Evolutionary conservation across 257 asterid species (phyloP).

Genomic region (Lantana camara): DNA sequence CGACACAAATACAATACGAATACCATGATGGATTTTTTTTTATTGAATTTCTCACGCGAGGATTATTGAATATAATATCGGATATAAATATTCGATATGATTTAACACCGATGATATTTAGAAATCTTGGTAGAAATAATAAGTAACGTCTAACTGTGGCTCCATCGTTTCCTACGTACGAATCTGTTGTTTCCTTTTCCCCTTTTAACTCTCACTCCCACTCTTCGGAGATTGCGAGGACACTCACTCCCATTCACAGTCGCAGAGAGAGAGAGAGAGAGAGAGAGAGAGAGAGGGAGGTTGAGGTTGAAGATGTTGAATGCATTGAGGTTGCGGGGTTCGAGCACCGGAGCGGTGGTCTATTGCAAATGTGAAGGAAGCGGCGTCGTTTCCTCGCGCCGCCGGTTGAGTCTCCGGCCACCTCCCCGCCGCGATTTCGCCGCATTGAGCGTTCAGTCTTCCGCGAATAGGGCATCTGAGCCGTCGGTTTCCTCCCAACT

Average conservation of each 20-base stretch:
- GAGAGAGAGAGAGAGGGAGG: no score
- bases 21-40: no score
- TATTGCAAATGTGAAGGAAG: conserved; percentile 10
- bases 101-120: no score
- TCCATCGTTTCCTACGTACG: no score
- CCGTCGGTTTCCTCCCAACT: conserved; percentile 42
- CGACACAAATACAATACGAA: no score
- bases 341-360: conserved; percentile 23
- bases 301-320: conserved; percentile 46
- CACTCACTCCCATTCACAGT: background rate
- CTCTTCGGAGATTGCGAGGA: background rate
- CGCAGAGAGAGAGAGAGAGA: no score
- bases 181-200: background rate
- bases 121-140: no score
- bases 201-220: background rate
- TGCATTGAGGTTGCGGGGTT: conserved; percentile 41
- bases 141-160: no score
- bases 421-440: conserved; percentile 42
- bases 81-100: no score
- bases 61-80: no score
- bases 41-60: no score
- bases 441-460: conserved; percentile 37
- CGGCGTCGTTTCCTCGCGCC: conserved; percentile 28
- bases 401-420: conserved; percentile 36
- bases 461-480: conserved; percentile 38